Evolutionary conservation across 495 filamentous ascomycete genomes (phyloP).

Genomic region (Bacidia rubella): DNA sequence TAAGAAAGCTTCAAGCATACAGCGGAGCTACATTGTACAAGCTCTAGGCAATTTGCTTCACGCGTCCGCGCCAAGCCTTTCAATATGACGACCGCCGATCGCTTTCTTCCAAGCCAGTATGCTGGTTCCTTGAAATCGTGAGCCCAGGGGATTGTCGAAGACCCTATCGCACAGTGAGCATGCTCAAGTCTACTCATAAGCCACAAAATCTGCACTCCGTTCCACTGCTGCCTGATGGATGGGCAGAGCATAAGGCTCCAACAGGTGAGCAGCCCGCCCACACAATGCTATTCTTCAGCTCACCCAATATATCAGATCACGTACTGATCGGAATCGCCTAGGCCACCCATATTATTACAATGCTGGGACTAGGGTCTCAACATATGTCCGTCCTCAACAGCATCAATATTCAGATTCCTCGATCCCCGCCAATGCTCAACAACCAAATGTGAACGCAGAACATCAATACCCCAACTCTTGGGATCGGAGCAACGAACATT

Average conservation of each 20-base stretch:
- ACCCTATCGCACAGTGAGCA: constrained; percentile 12
- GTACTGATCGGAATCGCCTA: constrained; percentile 18
- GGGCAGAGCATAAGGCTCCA: constrained; percentile 88
- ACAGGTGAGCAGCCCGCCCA: constrained; percentile 39
- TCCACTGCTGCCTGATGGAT: constrained; percentile 59
- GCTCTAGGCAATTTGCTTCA: constrained; percentile 5
- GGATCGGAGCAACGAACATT: too few relatives aligned
- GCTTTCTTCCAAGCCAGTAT: too few relatives aligned
- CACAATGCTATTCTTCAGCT: constrained; percentile 1
- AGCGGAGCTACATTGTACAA: neutral
- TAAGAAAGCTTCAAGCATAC: neutral
- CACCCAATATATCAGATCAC: constrained; percentile 10
- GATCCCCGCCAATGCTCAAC: neutral
- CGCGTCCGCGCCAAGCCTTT: constrained; percentile 4
- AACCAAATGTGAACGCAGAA: too few relatives aligned
- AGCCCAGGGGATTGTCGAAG: neutral
- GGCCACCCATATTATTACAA: constrained; percentile 87
- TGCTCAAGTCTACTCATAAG: constrained; percentile 55
- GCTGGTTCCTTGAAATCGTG: too few relatives aligned
- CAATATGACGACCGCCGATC: too few relatives aligned
- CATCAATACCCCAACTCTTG: too few relatives aligned
- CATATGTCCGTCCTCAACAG: constrained; percentile 54
- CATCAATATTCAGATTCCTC: neutral
- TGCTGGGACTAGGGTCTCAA: constrained; percentile 71
- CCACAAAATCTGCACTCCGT: constrained; percentile 21